Evolutionary conservation across 495 filamentous ascomycete species (phyloP), one percentile per base, ranked within the genome.

Genomic region (Parmelia sp.): DNA sequence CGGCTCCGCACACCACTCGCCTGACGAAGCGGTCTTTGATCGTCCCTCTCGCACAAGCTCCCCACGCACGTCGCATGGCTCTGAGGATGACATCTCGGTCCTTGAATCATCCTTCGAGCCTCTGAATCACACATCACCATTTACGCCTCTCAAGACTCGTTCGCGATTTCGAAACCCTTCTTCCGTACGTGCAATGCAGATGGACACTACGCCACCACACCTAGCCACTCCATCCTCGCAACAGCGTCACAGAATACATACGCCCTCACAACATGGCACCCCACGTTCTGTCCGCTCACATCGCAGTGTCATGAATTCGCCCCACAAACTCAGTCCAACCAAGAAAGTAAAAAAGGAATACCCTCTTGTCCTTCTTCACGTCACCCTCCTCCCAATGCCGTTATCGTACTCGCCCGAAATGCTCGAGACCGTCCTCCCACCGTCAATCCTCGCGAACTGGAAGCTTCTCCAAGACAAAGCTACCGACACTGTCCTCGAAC

Each of bases 361-460:
- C 60, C 92, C 93, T 3, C 84, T 97, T 11, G 90, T 96, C 7
- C 80, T 97, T 11, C 80, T 97, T 2, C 93, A 97, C 68, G 89
- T 93, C 60, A 96, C 90, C 0, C 74, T 96, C 3, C 81, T 96
- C 3, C 86, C 90, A 0, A 76, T 90, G 14, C 82, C 85, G 1
- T 86, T 88, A 65, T 80, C 84, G 0, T 92, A 91, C 68, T 83
- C 88, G 2, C 77, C 83, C 5, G 79, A 87, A 7, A 70, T 90
- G 12, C 80, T 86, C 31, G 80, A 84, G 45, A 77, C 81, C 45
- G 76, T 86, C 3, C 73, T 87, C 45, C 84, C 86, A 3, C 72
- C 79, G 11, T 71, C 77, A 21, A 83, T 91, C 35, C 83, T 84
- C 69, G 83, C 86, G 60, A 85, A 88, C 37, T 92, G 89, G 86